A percentile compares a stretch with the other conserved stretches of the same genome.
phyloP scores from a whole-genome alignment of 768 basidiomycete genomes.

The Pisolithus marmoratus region DNA sequence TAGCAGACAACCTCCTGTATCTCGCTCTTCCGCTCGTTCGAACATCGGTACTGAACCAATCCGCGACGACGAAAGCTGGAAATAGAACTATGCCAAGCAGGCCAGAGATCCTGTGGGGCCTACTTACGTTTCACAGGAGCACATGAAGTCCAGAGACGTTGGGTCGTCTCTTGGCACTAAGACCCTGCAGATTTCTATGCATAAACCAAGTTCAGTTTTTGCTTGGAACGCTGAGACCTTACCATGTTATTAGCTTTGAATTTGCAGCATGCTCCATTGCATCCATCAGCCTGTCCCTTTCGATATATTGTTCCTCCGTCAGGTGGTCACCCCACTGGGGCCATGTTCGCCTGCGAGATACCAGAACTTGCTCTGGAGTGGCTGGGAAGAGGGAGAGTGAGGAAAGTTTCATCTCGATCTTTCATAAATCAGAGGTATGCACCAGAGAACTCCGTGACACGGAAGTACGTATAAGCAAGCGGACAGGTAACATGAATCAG shows the following conservation, averaged over 20 bases:
- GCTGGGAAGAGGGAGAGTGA: constrained; percentile 42
- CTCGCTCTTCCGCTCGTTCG: neutral
- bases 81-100: constrained; percentile 15
- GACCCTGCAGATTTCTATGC: constrained; percentile 37
- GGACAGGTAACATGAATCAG: too few species aligned
- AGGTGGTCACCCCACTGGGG: constrained; percentile 40
- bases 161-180: constrained; percentile 49
- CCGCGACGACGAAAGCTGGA: constrained; percentile 33
- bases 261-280: constrained; percentile 38
- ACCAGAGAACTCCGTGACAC: too few species aligned
- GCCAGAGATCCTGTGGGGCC: neutral
- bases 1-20: constrained; percentile 39
- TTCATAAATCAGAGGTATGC: neutral
- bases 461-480: too few species aligned
- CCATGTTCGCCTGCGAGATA: constrained; percentile 35
- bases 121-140: constrained; percentile 58
- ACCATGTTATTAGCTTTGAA: constrained; percentile 50
- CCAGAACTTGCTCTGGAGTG: constrained; percentile 39
- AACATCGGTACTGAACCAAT: constrained; percentile 21
- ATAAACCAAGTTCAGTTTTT: neutral
- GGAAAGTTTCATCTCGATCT: constrained; percentile 10
- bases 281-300: constrained; percentile 36
- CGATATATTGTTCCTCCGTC: constrained; percentile 41
- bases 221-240: neutral
- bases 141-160: constrained; percentile 47